phyloP scores from a whole-genome alignment of 2,329 filamentous ascomycete species.

The Thermothelomyces thermophilus region DNA sequence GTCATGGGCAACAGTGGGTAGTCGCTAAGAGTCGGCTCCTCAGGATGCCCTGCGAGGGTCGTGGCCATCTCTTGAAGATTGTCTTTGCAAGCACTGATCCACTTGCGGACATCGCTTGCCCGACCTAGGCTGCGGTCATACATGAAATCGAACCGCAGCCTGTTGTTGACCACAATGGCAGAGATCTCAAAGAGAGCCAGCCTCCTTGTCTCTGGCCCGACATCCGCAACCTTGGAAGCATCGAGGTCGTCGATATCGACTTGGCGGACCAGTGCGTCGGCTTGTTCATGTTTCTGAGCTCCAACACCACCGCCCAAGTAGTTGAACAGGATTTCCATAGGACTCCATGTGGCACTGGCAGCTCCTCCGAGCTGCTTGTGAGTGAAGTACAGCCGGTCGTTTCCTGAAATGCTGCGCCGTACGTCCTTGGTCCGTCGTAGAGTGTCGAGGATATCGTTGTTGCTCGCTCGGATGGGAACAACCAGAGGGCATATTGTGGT shows the following conservation, averaged over 20 bases:
- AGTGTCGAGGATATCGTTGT: slow-evolving; percentile 11
- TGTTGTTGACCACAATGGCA: slow-evolving; percentile 18
- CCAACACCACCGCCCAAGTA: slow-evolving; percentile 21
- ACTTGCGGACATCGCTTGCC: slow-evolving; percentile 11
- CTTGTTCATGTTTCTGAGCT: neutral
- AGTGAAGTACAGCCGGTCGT: slow-evolving; percentile 21
- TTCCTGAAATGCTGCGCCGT: slow-evolving; percentile 17
- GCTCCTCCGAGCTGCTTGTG: slow-evolving; percentile 14
- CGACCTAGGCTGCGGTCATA: slow-evolving; percentile 16
- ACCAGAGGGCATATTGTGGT: slow-evolving; percentile 20
- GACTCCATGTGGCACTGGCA: neutral
- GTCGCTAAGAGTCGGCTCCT: slow-evolving; percentile 25
- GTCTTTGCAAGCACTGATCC: slow-evolving; percentile 18
- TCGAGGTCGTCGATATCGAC: slow-evolving; percentile 5
- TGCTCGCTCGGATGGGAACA: slow-evolving; percentile 3
- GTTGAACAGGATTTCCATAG: slow-evolving; percentile 25
- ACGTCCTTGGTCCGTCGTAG: slow-evolving; percentile 20
- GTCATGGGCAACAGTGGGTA: slow-evolving; percentile 22
- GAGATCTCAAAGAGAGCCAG: slow-evolving; percentile 24
- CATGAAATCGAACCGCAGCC: slow-evolving; percentile 22
- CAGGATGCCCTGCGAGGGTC: slow-evolving; percentile 8
- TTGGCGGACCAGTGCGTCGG: neutral
- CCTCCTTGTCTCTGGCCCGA: slow-evolving; percentile 20
- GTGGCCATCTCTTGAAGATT: slow-evolving; percentile 17
- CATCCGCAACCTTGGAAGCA: slow-evolving; percentile 12